Conservation (phyloP, 176 grass and related monocot species). For the Avena eriantha region DNA sequence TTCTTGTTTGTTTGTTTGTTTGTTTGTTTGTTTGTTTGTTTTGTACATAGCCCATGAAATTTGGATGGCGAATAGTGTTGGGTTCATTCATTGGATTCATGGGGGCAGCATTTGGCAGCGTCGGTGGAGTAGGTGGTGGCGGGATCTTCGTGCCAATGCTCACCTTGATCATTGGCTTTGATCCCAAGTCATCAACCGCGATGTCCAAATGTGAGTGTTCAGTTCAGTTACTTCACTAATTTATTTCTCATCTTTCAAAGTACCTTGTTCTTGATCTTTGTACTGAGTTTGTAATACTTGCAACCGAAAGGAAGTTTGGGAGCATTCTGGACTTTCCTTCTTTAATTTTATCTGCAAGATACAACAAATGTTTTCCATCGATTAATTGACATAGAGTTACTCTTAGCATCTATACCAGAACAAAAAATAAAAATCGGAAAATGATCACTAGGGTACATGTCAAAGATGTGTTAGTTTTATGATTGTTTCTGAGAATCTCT, state of each 20-base stretch:
- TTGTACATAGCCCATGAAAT: constrained; percentile 43
- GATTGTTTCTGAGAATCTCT: not conserved
- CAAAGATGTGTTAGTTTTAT: not conserved
- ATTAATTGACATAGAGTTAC: not conserved
- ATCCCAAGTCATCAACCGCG: constrained; percentile 61
- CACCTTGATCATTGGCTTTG: constrained; percentile 63
- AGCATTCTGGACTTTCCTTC: not conserved
- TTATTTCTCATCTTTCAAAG: not conserved
- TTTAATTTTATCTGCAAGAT: not conserved
- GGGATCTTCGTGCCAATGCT: constrained; percentile 75
- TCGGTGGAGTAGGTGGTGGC: constrained; percentile 61
- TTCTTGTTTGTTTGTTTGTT: not conserved
- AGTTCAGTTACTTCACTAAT: not conserved
- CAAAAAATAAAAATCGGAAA: constrained; percentile 6
- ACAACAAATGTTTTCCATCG: not conserved
- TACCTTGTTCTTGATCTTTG: not conserved
- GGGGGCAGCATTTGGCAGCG: constrained; percentile 61
- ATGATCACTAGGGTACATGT: not conserved
- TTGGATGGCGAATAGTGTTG: constrained; percentile 53
- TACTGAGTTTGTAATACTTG: too few relatives aligned
- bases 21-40: not conserved
- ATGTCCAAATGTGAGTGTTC: constrained; percentile 64
- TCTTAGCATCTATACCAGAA: not conserved
- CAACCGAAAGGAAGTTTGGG: not conserved
- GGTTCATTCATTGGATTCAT: constrained; percentile 56